Conservation (phyloP, 768 basidiomycete genomes). For the Termitomyces bulborhizus region DNA sequence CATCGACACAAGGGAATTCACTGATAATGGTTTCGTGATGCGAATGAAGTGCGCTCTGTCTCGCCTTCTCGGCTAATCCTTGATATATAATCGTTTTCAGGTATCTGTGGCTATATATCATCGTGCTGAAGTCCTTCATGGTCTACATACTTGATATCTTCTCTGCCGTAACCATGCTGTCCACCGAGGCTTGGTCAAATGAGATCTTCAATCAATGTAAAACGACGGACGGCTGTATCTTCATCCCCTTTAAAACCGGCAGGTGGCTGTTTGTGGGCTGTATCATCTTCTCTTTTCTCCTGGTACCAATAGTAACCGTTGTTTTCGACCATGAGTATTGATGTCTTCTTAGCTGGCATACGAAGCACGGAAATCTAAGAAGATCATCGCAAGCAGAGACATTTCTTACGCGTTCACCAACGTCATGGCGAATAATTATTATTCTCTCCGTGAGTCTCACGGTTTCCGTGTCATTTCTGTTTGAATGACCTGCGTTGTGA, state of each 20-base stretch:
- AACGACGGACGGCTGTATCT: constrained; percentile 61
- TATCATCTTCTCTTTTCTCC: constrained; percentile 95
- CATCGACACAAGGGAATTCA: constrained; percentile 89
- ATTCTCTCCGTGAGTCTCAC: constrained; percentile 76
- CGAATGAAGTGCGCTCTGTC: constrained; percentile 63
- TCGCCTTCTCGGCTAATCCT: background rate
- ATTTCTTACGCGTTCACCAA: constrained; percentile 99
- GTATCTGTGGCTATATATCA: constrained; percentile 89
- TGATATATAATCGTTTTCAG: constrained; percentile 30
- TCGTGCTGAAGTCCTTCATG: constrained; percentile 92
- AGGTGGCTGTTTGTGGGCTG: constrained; percentile 98
- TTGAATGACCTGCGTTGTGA: constrained; percentile 5
- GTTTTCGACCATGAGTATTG: constrained; percentile 3
- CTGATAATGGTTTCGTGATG: constrained; percentile 80
- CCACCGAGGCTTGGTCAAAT: constrained; percentile 85
- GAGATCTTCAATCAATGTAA: constrained; percentile 80
- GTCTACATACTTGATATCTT: constrained; percentile 98
- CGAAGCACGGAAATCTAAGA: constrained; percentile 86
- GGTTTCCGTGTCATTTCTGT: background rate
- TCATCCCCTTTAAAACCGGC: constrained; percentile 82
- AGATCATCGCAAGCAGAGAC: constrained; percentile 92
- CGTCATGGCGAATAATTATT: constrained; percentile 94
- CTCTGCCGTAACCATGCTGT: constrained; percentile 94
- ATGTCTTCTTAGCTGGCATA: constrained; percentile 63
- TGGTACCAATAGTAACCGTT: constrained; percentile 45